Conservation (phyloP, 2,329 filamentous ascomycete genomes). For the Sarocladiaceae sp. region DNA sequence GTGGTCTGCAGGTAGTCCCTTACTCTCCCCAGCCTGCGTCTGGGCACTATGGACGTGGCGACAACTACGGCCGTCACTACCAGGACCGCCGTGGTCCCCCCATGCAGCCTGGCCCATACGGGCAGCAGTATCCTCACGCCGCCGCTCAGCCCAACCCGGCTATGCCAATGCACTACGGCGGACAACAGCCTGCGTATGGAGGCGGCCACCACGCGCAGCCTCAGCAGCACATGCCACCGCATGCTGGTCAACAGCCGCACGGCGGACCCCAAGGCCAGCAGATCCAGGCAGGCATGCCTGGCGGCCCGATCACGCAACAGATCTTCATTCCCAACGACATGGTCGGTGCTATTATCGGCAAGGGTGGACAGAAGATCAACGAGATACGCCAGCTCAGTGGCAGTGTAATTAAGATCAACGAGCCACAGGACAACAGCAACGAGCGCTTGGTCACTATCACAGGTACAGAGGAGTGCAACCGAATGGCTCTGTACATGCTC, state of each 20-base stretch:
- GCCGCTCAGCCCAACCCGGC: constrained; percentile 54
- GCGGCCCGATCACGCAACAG: constrained; percentile 80
- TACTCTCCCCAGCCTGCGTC: constrained; percentile 91
- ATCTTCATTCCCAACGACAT: constrained; percentile 99
- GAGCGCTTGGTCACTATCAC: constrained; percentile 96
- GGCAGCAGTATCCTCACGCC: constrained; percentile 62
- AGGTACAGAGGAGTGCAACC: constrained; percentile 95
- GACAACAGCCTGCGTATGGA: constrained; percentile 54
- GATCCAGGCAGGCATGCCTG: constrained; percentile 57
- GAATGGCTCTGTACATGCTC: constrained; percentile 99
- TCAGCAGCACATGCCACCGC: constrained; percentile 50
- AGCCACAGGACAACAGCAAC: constrained; percentile 98
- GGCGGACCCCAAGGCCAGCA: constrained; percentile 69
- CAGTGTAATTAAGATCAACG: constrained; percentile 99
- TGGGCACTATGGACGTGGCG: constrained; percentile 85
- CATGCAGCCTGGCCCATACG: constrained; percentile 66
- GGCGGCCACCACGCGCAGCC: constrained; percentile 72
- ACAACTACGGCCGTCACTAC: constrained; percentile 66
- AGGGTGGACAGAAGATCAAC: constrained; percentile 98
- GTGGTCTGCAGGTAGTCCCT: constrained; percentile 98
- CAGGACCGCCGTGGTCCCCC: constrained; percentile 67
- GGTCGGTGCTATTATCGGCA: constrained; percentile 98
- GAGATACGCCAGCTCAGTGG: constrained; percentile 95
- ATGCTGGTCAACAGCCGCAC: constrained; percentile 46
- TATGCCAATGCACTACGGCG: constrained; percentile 73